Base-by-base conservation (phyloP, 108 stramenopile species). In the Chaetoceros tenuissimus region DNA sequence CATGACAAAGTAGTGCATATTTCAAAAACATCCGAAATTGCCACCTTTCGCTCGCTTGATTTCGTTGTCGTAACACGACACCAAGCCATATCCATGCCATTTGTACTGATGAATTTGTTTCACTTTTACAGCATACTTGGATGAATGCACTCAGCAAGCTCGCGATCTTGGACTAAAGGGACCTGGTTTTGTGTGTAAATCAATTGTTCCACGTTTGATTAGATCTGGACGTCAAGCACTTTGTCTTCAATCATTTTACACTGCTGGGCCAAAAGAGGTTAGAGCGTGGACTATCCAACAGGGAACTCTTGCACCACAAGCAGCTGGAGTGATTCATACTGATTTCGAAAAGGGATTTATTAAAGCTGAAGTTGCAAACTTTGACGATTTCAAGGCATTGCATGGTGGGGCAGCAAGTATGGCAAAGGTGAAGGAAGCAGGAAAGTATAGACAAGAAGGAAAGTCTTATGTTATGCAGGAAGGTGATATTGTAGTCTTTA, bases 321-420 rank as follows among this genome's bases (percentile, higher is more conserved):
- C 95, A n/a, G 95, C 97, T 28, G 97, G 97, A 28, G 94, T 94
- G 25, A 99, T 99, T 64, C 99, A 98, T 74, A 88, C 94, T 1
- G 99, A 99, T 70, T 99, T 99, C 67, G 99, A 99, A 76, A 75
- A 95, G 50, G 98, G 98, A 31, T 99, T 99, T 69, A 99, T 99
- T 77, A 94, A 93, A 64, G 99, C 98, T 2, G 99, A 99, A 60
- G 92, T 98, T n/a, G 79, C 81, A 60, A 74, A 78, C 43, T 99
- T 87, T 74, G 94, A 95, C 43, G 97, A 98, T 71, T 94, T 99
- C 67, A 97, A 98, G 71, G 89, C 84, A 29, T 75, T 89, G 34
- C 90, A 91, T 70, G 68, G 73, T 28, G 96, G 95, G 45, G 77
- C 89, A 53, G 71, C 87, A 3, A 84, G 88, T 69, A 94, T 94